Conservation (phyloP, 305 asterid genomes). For the Fraxinus platypoda region DNA sequence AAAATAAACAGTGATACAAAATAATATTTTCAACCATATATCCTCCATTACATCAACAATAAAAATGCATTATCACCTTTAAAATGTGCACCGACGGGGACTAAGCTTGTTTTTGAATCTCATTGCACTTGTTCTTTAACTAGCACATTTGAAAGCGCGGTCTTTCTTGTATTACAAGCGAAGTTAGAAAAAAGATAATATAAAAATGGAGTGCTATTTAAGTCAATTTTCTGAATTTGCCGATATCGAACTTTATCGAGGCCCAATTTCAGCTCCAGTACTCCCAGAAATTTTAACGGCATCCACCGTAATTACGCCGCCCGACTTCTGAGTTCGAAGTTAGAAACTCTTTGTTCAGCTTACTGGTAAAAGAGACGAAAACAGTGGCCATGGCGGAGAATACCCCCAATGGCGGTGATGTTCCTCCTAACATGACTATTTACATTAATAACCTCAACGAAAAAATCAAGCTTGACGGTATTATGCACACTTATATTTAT, state of each 20-base stretch:
- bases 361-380: constrained; percentile 20
- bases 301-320: neutral
- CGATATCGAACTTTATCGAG: neutral
- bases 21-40: no score
- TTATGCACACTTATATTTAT: neutral
- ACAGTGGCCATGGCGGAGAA: constrained; percentile 64
- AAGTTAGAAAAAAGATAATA: no score
- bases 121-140: no score
- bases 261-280: constrained; percentile 22
- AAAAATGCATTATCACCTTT: no score
- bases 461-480: constrained; percentile 96
- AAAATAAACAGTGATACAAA: no score
- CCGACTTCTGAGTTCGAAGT: constrained; percentile 18
- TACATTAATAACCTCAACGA: constrained; percentile 93
- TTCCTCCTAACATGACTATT: constrained; percentile 67
- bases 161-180: no score
- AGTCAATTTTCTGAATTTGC: neutral
- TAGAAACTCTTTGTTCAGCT: neutral
- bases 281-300: constrained; percentile 8
- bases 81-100: no score
- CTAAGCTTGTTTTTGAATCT: no score
- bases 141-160: no score
- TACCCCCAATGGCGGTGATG: constrained; percentile 46
- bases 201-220: no score
- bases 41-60: no score